Base-by-base conservation (phyloP, 768 basidiomycete species). In the Chalciporus pseudorubinellus region DNA sequence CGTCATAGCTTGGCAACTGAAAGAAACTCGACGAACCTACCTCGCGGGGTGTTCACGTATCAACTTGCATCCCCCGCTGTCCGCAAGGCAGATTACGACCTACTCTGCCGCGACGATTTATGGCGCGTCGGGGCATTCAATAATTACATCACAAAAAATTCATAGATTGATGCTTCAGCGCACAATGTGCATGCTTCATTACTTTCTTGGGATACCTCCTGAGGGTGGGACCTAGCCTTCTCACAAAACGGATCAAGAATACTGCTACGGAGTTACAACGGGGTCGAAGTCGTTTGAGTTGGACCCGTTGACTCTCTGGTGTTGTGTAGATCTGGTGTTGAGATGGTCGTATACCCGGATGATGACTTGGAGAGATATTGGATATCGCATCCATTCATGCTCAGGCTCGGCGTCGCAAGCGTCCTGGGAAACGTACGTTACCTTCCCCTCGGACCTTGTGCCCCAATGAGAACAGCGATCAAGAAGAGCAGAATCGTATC, bases 401-500 rank as follows among this genome's bases (percentile, higher is more conserved):
- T 43, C 39, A 24, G 11, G 20, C 16, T 43, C 41, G 24, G 33
- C 24, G 13, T 52, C 20, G 39, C 47, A 42, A 36, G 22, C 16
- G 10, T 26, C 40, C 31, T 46, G 49, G 16, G 28, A 49, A 39
- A n/a, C 26, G 38, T 24, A 13, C 31, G 5, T 21, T 26, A 47
- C 24, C 43, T 51, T 51, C 53, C 48, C 40, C 39, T 48, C 52
- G 46, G 42, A 39, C 39, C 39, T 34, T 38, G 16, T 40, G 13
- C 18, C 19, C 16, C 3, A 40, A 44, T 41, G 52, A 20, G 36
- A 48, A 51, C 26, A 55, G 40, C 40, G 38, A 39, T 29, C 55
- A 79, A 78, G 45, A 92, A 93, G 68, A 95, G 95, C 48, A 83
- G 82, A 72, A 93, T 92, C 33, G 92, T 94, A 65, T 95, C 92